phyloP scores from a whole-genome alignment of 805 yeast species.

The Yueomyces sinensis region DNA sequence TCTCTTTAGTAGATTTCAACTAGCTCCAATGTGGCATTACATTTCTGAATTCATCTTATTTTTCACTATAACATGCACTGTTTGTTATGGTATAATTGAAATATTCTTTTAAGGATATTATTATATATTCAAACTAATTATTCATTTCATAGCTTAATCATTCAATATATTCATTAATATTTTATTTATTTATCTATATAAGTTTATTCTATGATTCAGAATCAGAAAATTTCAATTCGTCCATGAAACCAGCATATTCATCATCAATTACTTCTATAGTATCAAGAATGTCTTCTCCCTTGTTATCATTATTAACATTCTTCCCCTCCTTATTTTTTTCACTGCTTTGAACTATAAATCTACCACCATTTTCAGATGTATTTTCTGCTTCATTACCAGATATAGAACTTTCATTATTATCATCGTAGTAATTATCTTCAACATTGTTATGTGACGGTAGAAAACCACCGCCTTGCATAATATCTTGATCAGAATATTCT shows the following conservation, averaged over 20 bases:
- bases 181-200: background rate
- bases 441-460: background rate
- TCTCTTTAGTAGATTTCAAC: constrained; percentile 18
- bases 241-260: constrained; percentile 22
- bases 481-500: background rate
- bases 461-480: constrained; percentile 1
- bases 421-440: background rate
- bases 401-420: constrained; percentile 1
- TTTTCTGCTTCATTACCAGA: too few relatives aligned
- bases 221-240: constrained; percentile 14
- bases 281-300: background rate
- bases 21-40: constrained; percentile 24
- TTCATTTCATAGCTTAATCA: background rate
- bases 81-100: constrained; percentile 22
- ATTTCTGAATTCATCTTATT: constrained; percentile 15
- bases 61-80: constrained; percentile 15
- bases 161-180: background rate
- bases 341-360: constrained; percentile 5
- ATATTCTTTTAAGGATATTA: constrained; percentile 8
- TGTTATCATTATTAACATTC: too few relatives aligned
- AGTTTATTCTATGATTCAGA: constrained; percentile 1
- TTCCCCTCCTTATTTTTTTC: too few relatives aligned
- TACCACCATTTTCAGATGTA: constrained; percentile 5
- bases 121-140: background rate
- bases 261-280: constrained; percentile 6